Base-by-base conservation (phyloP, 2,329 filamentous ascomycete species). In the Aspergillus brunneoviolaceus region DNA sequence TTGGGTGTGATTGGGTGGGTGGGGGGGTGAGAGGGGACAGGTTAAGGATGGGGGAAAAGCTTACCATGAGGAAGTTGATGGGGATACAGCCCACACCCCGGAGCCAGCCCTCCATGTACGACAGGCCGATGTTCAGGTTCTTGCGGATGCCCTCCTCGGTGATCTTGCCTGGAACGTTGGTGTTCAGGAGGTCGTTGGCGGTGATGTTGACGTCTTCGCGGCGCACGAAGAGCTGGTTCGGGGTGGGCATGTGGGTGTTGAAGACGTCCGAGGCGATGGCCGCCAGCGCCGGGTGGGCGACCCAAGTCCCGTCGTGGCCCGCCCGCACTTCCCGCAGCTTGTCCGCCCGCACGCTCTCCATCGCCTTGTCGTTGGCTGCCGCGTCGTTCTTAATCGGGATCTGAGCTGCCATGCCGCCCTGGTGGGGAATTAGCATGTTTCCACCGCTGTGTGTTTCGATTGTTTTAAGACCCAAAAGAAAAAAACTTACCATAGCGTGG, bases 91-190 rank as follows among this genome's bases (percentile, higher is more conserved):
- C 95, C 23, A 98, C 85, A 35, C 94, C 95, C 63, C 93, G 89
- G 62, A 98, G 84, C 95, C 95, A 99, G 63, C 92, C 95, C 80
- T 99, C 95, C 94, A 98, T 99, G 81, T 99, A 99, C 55, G 90
- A 90, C 5, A 99, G 86, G 45, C 94, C 95, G 67, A 99, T 98
- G 80, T 92, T 94, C 66, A 99, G 84, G 82, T 98, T 99, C 88
- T 97, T 96, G 74, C 91, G 87, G 81, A 99, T 97, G 59, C 95
- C 95, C 5, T 89, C 92, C 78, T 98, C 94, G 69, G 94, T 97
- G 75, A 99, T 85, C 75, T 87, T 85, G 27, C 95, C 95, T 6
- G 94, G 92, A 1, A 98, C 90, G 72, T 98, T 98, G 90, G 96
- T 98, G 85, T 98, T 98, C 61, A 98, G 85, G 56, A 99, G 85